These are phyloP conservation scores for Jatropha curcas DNA, from an alignment of 345 rosid genomes.

Conservation along the genomic window DNA sequence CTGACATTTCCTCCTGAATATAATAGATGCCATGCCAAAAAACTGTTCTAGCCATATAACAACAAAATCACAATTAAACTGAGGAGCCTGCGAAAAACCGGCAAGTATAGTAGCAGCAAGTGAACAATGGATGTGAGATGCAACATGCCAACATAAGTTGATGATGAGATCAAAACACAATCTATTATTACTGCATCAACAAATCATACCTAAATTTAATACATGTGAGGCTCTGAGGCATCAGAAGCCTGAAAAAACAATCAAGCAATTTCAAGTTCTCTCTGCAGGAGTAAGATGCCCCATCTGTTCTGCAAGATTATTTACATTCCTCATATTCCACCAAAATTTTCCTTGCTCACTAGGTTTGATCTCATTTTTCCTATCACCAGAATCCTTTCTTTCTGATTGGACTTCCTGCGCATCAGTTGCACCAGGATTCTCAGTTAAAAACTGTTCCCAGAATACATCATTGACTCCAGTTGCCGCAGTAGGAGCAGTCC, in stretches of 20 bases:
- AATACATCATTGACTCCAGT: conserved; percentile 85
- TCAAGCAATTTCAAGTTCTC: conserved; percentile 52
- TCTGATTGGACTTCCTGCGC: conserved; percentile 73
- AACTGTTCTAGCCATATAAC: background rate
- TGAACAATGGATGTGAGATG: background rate
- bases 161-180: background rate
- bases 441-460: conserved; percentile 97
- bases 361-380: conserved; percentile 40
- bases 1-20: background rate
- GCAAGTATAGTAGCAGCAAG: background rate
- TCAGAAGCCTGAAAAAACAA: conserved; percentile 16
- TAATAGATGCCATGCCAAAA: background rate
- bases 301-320: conserved; percentile 74
- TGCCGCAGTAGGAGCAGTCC: conserved; percentile 37
- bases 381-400: conserved; percentile 58
- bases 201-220: conserved; percentile 21
- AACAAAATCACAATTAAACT: background rate
- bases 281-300: conserved; percentile 83
- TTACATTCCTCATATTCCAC: conserved; percentile 68
- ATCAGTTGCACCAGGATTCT: conserved; percentile 81
- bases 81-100: background rate
- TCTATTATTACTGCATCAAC: conserved; percentile 12
- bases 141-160: no score
- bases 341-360: conserved; percentile 55
- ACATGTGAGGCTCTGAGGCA: conserved; percentile 12